Percentiles rank a stretch among this genome's conserved stretches.
phyloP scores from a whole-genome alignment of 805 yeast species.

The Metschnikowia koreensis region DNA sequence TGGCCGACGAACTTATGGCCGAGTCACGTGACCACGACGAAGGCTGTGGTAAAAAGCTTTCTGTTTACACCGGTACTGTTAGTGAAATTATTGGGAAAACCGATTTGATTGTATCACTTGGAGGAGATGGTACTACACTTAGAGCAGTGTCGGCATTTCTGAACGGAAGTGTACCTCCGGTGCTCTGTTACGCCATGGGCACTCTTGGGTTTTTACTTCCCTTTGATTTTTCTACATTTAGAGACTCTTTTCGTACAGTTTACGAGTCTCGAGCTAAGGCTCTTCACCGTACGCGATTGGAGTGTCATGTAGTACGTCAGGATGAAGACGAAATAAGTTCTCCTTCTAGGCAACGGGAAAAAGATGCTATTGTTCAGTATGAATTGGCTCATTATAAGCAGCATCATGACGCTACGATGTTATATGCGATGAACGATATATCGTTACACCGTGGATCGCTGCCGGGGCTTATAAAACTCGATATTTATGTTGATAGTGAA shows the following conservation, averaged over 20 bases:
- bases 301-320: slow-evolving; percentile 60
- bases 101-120: slow-evolving; percentile 80
- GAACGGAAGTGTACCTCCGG: slow-evolving; percentile 78
- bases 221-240: slow-evolving; percentile 67
- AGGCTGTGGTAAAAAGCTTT: not conserved
- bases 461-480: slow-evolving; percentile 81
- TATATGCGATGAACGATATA: slow-evolving; percentile 91
- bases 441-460: slow-evolving; percentile 84
- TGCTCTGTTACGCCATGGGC: slow-evolving; percentile 83
- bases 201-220: slow-evolving; percentile 89
- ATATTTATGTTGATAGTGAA: slow-evolving; percentile 80
- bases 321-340: slow-evolving; percentile 10
- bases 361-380: slow-evolving; percentile 16
- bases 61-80: slow-evolving; percentile 56
- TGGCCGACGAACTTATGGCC: slow-evolving; percentile 59
- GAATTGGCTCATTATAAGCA: slow-evolving; percentile 19
- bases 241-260: slow-evolving; percentile 61
- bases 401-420: slow-evolving; percentile 31
- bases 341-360: slow-evolving; percentile 4
- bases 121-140: slow-evolving; percentile 95
- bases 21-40: not conserved
- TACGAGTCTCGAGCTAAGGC: slow-evolving; percentile 69
- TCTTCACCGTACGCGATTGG: slow-evolving; percentile 72
- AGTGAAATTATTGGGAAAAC: slow-evolving; percentile 61
- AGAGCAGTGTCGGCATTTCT: slow-evolving; percentile 80